These are phyloP conservation scores for Solanum peruvianum DNA, from an alignment of 257 asterid species.

Conservation along the genomic window DNA sequence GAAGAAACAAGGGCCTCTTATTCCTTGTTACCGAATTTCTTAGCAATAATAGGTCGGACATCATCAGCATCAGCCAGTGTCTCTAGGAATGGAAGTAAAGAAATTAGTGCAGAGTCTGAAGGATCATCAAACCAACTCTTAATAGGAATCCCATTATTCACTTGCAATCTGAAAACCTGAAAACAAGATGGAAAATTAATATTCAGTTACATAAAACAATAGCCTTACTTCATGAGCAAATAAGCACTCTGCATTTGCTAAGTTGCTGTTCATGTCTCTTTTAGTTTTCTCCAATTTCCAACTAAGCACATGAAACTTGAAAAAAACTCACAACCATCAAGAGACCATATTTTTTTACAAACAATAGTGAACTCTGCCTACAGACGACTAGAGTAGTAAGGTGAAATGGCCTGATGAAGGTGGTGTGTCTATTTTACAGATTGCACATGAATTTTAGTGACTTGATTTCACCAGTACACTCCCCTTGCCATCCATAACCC, in stretches of 20 bases:
- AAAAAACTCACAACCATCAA: background rate
- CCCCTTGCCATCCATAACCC: background rate
- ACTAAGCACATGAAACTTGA: background rate
- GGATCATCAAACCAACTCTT: conserved; percentile 98
- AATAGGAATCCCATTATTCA: conserved; percentile 95
- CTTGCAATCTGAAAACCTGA: conserved; percentile 94
- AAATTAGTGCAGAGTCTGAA: conserved; percentile 59
- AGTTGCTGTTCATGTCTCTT: background rate
- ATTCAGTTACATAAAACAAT: background rate
- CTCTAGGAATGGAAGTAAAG: conserved; percentile 91
- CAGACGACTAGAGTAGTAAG: background rate
- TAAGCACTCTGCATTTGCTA: background rate
- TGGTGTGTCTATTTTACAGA: background rate
- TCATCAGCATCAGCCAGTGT: conserved; percentile 80
- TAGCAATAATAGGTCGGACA: conserved; percentile 91
- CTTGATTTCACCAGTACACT: background rate
- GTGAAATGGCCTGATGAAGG: background rate
- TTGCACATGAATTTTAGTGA: background rate
- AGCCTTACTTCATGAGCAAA: background rate
- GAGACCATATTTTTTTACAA: background rate
- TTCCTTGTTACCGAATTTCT: conserved; percentile 95
- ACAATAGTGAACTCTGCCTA: background rate
- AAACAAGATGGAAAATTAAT: conserved; percentile 6
- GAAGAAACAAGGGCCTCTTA: conserved; percentile 52
- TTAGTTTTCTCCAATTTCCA: background rate